Evolutionary conservation across 1,284 basidiomycete genomes (phyloP), one percentile per base, ranked within the genome.

Genomic region (Xerocomus minutiporus): DNA sequence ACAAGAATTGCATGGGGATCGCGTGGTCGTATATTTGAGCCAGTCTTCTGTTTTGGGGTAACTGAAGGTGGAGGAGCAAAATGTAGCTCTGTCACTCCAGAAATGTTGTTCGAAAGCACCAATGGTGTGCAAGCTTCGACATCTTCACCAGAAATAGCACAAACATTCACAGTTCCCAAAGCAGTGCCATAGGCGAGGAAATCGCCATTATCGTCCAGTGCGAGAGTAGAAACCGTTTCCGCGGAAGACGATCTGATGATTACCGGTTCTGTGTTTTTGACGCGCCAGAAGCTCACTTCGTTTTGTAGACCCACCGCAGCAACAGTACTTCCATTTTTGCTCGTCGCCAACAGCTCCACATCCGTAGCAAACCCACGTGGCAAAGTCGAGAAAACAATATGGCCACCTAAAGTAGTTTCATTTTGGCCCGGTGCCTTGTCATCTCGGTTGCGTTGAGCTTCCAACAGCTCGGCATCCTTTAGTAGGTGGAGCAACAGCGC

Each of bases 391-490:
- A 93, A 90, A 12, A 76, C 71, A 5, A 86, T 66, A 17, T 71
- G 66, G 23, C 70, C 73, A 50, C 80, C 74, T 6, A 83, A 65
- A n/a, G 70, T 61, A 56, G 62, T 71, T 49, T 61, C 61, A 53
- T 73, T 66, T 42, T 73, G 61, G 6, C 58, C 51, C 6, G 73
- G 70, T 1, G 66, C 56, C 47, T 75, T 75, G 3, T 81, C 79
- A 12, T 75, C 71, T 45, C 79, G 74, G 66, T 88, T 79, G 41
- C 86, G 78, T 63, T 94, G 93, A 5, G 88, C 87, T 62, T 95
- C 93, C 13, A 97, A 79, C 2, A 94, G 79, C 56, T 98, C 93
- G 1, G 93, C 84, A 59, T 97, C 88, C 72, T 96, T 96, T 54
- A 97, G 75, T 1, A 99, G 78, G 66, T 95, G 95, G n/a, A 92